Conservation (phyloP, 176 grass and related monocot species). For the Zoysia japonica region DNA sequence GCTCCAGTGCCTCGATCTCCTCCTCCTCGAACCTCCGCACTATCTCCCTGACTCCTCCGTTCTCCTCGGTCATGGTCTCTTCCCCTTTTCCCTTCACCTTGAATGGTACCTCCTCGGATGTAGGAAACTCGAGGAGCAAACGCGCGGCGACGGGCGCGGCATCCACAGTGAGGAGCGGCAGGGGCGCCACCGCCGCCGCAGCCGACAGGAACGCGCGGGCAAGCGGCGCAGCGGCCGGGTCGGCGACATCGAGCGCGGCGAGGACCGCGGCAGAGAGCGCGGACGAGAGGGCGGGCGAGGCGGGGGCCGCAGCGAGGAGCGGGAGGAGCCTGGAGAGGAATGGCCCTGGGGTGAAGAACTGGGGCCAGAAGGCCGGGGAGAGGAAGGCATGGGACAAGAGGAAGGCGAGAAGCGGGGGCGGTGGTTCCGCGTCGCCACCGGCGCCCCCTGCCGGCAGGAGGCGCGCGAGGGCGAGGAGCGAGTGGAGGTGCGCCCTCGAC, state of each 20-base stretch:
- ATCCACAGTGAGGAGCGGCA: slow-evolving; percentile 54
- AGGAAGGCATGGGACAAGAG: slow-evolving; percentile 63
- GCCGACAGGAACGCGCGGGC: slow-evolving; percentile 74
- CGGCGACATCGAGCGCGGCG: slow-evolving; percentile 54
- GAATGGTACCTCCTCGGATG: slow-evolving; percentile 47
- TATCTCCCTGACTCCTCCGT: slow-evolving; percentile 54
- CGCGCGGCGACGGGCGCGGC: slow-evolving; percentile 56
- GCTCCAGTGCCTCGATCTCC: slow-evolving; percentile 64
- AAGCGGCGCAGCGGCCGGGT: slow-evolving; percentile 45
- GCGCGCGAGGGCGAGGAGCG: slow-evolving; percentile 77
- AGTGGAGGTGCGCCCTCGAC: slow-evolving; percentile 84
- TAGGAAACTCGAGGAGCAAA: slow-evolving; percentile 65
- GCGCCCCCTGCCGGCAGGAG: slow-evolving; percentile 56
- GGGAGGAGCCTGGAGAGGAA: slow-evolving; percentile 70
- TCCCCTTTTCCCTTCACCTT: slow-evolving; percentile 77
- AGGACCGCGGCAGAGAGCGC: slow-evolving; percentile 51
- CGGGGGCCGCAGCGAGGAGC: slow-evolving; percentile 44
- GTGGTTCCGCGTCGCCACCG: slow-evolving; percentile 18
- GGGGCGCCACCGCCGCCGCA: slow-evolving; percentile 48
- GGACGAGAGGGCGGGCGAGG: slow-evolving; percentile 53
- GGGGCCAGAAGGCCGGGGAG: slow-evolving; percentile 69
- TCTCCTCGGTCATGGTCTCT: slow-evolving; percentile 45
- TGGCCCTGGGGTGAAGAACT: slow-evolving; percentile 50
- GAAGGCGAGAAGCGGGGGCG: slow-evolving; percentile 61
- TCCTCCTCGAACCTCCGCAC: slow-evolving; percentile 82